Evolutionary conservation across 345 rosid species (phyloP).

Genomic region (Moricandia moricandioides): DNA sequence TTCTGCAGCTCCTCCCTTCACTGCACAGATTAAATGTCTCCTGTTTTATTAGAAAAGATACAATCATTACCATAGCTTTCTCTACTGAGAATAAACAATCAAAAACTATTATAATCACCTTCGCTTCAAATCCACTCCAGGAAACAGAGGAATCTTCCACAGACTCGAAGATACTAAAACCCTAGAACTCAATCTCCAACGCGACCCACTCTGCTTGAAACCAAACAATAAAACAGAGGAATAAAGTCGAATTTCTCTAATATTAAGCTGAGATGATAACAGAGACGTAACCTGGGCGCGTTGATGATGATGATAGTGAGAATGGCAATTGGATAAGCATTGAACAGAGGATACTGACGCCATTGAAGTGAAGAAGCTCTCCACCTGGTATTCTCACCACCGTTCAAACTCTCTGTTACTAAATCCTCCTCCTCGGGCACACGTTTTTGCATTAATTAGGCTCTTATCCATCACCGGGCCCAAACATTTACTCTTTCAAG

Average conservation of each 20-base stretch:
- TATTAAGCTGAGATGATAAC: neutral
- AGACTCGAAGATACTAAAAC: slow-evolving; percentile 20
- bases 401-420: slow-evolving; percentile 39
- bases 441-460: neutral
- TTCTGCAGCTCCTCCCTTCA: slow-evolving; percentile 69
- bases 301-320: slow-evolving; percentile 4
- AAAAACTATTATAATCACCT: slow-evolving; percentile 32
- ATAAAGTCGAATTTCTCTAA: neutral
- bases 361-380: slow-evolving; percentile 29
- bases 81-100: neutral
- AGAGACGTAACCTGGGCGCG: slow-evolving; percentile 22
- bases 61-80: slow-evolving; percentile 37
- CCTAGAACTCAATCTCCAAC: slow-evolving; percentile 34
- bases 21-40: slow-evolving; percentile 86
- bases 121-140: slow-evolving; percentile 28
- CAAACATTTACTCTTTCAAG: neutral
- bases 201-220: slow-evolving; percentile 27
- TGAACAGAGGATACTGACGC: slow-evolving; percentile 33
- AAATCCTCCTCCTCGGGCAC: slow-evolving; percentile 19
- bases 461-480: neutral
- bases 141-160: slow-evolving; percentile 12
- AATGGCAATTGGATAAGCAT: slow-evolving; percentile 22
- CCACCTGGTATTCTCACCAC: slow-evolving; percentile 20
- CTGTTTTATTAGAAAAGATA: slow-evolving; percentile 68
- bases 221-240: neutral